Conservation (phyloP, 2,329 filamentous ascomycete species). For the Colletotrichum sp. region DNA sequence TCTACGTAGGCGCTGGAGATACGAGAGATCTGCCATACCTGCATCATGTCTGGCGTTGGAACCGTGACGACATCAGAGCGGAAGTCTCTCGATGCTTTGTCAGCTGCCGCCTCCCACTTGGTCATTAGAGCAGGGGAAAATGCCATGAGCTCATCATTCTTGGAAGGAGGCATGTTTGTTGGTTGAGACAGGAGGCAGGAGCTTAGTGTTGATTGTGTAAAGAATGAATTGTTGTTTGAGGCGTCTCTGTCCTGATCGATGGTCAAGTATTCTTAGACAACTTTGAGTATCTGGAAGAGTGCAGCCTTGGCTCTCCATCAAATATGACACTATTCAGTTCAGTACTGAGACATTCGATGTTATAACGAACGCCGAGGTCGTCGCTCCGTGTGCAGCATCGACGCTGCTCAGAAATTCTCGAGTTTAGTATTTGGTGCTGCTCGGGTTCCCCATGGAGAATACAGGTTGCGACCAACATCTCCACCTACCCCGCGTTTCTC, state of each 20-base stretch:
- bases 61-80: not conserved
- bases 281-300: not conserved
- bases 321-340: rapidly evolving
- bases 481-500: not conserved
- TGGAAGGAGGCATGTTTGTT: not conserved
- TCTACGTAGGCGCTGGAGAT: rapidly evolving
- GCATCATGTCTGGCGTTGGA: not conserved
- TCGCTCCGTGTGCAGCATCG: not conserved
- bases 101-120: not conserved
- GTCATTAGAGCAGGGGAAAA: not conserved
- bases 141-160: rapidly evolving
- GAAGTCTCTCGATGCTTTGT: not conserved
- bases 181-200: rapidly evolving
- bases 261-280: not conserved
- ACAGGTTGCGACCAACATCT: not conserved
- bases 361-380: rapidly evolving
- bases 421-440: not conserved
- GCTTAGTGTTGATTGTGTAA: not conserved
- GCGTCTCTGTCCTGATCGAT: not conserved
- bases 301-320: rapidly evolving
- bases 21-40: not conserved
- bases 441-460: not conserved
- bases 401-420: not conserved
- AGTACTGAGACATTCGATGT: not conserved
- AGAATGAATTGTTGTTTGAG: rapidly evolving